Evolutionary conservation across 148 eudicot species (phyloP).

Genomic region (Arctostaphylos glauca): DNA sequence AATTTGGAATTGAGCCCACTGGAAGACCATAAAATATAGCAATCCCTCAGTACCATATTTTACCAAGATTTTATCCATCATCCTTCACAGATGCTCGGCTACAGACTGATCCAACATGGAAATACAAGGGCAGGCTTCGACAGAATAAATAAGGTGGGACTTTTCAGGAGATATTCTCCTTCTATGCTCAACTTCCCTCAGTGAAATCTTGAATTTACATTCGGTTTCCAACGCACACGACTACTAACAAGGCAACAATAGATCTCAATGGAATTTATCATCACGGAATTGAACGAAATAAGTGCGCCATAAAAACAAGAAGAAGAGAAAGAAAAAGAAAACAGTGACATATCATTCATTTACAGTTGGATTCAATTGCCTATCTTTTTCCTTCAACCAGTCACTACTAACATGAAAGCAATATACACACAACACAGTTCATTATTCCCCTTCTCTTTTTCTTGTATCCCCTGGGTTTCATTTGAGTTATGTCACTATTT

Average conservation of each 20-base stretch:
- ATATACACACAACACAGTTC: neutral
- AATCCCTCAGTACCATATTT: no score
- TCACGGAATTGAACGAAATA: neutral
- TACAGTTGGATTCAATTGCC: neutral
- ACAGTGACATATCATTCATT: neutral
- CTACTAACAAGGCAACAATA: neutral
- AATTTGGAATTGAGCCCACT: no score
- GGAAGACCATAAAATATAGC: no score
- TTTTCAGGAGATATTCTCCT: no score
- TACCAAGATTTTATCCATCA: no score
- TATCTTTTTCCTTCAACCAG: neutral
- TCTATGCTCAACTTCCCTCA: neutral
- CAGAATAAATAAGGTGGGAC: no score
- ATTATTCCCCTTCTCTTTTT: neutral
- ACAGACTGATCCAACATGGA: no score
- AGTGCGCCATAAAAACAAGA: neutral
- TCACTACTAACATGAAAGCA: neutral
- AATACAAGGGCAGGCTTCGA: no score
- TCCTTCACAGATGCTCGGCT: no score
- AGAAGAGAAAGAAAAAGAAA: neutral
- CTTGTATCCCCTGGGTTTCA: neutral
- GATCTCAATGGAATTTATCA: neutral
- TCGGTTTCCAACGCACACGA: neutral
- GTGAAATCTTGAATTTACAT: neutral
- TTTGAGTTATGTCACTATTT: neutral